Conservation (phyloP, 345 rosid genomes). For the Cardamine chenopodiifolia region DNA sequence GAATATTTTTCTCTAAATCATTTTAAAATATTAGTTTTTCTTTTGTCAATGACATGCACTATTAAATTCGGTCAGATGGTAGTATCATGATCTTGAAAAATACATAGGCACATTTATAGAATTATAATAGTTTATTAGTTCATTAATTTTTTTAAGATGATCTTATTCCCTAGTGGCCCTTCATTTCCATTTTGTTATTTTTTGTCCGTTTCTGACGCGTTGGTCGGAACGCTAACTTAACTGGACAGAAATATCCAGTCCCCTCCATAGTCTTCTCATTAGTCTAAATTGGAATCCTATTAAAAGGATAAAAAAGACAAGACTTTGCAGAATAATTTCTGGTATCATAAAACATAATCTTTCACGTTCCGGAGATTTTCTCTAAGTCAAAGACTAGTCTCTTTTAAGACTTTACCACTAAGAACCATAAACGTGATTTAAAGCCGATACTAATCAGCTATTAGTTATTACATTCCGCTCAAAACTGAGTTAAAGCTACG, state of each 20-base stretch:
- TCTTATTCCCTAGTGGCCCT: background rate
- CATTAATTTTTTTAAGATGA: background rate
- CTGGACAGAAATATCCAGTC: background rate
- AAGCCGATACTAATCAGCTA: constrained; percentile 25
- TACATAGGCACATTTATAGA: background rate
- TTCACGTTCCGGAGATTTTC: constrained; percentile 8
- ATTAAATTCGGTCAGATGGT: background rate
- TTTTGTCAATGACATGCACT: background rate
- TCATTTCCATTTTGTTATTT: background rate
- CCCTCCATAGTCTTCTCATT: background rate
- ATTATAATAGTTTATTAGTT: too few species aligned
- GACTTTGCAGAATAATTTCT: background rate
- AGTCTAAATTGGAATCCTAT: background rate
- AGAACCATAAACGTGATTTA: constrained; percentile 19
- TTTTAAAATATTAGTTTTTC: background rate
- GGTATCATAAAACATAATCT: constrained; percentile 1
- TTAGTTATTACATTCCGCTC: background rate
- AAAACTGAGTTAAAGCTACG: constrained; percentile 22
- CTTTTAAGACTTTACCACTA: background rate
- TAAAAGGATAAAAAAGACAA: background rate
- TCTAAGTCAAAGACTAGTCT: background rate
- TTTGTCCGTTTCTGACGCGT: constrained; percentile 28
- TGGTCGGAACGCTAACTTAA: constrained; percentile 35
- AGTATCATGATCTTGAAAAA: background rate
- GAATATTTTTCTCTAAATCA: background rate